Percentiles rank a stretch among this genome's conserved stretches.
phyloP scores from a whole-genome alignment of 2,329 filamentous ascomycete species.

The Talaromyces sp. region DNA sequence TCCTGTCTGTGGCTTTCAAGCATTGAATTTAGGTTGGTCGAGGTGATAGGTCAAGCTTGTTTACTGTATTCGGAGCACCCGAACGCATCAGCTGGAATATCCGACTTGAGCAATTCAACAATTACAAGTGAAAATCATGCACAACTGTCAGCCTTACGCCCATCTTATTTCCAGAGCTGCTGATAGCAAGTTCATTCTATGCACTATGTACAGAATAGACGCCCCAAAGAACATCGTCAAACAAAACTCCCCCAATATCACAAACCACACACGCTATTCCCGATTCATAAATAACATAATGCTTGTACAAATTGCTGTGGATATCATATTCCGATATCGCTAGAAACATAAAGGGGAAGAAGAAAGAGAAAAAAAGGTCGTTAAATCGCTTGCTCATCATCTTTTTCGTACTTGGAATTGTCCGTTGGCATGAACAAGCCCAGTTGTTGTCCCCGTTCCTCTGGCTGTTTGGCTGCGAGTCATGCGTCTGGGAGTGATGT shows the following conservation, averaged over 20 bases:
- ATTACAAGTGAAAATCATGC: neutral
- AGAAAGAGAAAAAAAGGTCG: neutral
- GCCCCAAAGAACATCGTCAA: neutral
- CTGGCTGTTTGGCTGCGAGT: slow-evolving; percentile 9
- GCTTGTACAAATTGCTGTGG: neutral
- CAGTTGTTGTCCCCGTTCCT: neutral
- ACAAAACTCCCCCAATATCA: neutral
- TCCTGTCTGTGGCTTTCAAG: no score
- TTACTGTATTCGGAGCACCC: neutral
- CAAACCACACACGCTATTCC: neutral
- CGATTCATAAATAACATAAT: neutral
- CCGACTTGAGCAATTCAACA: neutral
- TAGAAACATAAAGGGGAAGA: neutral
- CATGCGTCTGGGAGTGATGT: neutral
- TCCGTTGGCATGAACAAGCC: neutral
- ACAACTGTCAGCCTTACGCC: neutral
- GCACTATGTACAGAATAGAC: neutral
- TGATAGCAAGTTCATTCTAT: neutral
- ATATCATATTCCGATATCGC: neutral
- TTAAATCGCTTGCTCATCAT: neutral
- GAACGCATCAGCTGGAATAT: neutral
- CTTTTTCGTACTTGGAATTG: neutral
- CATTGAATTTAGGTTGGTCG: neutral
- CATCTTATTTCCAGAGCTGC: neutral
- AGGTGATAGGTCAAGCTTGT: neutral